A percentile compares a stretch with the other conserved stretches of the same genome.
Conservation (phyloP, 805 yeast genomes). For the Starmerella riodocensis region DNA sequence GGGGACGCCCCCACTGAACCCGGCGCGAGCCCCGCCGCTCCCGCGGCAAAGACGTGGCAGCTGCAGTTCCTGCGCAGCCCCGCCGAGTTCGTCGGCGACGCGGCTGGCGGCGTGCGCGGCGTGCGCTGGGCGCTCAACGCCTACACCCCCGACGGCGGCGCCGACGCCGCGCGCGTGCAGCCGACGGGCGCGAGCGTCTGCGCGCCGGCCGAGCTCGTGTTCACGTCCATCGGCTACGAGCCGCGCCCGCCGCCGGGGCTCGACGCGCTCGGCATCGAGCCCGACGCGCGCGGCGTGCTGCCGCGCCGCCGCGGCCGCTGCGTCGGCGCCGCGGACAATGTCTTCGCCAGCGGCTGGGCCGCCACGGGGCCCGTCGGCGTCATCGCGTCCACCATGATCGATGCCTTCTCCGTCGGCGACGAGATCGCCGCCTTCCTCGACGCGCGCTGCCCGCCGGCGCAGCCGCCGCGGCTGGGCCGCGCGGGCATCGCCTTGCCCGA, state of each 20-base stretch:
- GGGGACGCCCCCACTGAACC: background rate
- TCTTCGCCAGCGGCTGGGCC: conserved; percentile 82
- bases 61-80: conserved; percentile 64
- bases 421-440: conserved; percentile 32
- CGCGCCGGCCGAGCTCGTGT: conserved; percentile 46
- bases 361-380: conserved; percentile 78
- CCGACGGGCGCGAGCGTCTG: conserved; percentile 29
- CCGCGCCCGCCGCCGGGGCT: conserved; percentile 54
- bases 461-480: conserved; percentile 19
- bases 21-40: background rate
- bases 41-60: conserved; percentile 36
- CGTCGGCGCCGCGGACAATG: conserved; percentile 29
- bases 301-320: conserved; percentile 13
- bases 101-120: conserved; percentile 31
- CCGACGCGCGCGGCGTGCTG: conserved; percentile 33
- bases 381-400: conserved; percentile 81
- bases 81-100: conserved; percentile 30
- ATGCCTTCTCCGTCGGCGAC: conserved; percentile 63
- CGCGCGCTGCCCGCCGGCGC: conserved; percentile 26
- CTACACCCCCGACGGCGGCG: conserved; percentile 24
- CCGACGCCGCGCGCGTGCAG: conserved; percentile 18
- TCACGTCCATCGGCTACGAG: conserved; percentile 72
- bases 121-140: conserved; percentile 40
- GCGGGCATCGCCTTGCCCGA: background rate
- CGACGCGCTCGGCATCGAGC: conserved; percentile 37